phyloP scores from a whole-genome alignment of 2,329 filamentous ascomycete genomes.

The Claviceps humidiphila region DNA sequence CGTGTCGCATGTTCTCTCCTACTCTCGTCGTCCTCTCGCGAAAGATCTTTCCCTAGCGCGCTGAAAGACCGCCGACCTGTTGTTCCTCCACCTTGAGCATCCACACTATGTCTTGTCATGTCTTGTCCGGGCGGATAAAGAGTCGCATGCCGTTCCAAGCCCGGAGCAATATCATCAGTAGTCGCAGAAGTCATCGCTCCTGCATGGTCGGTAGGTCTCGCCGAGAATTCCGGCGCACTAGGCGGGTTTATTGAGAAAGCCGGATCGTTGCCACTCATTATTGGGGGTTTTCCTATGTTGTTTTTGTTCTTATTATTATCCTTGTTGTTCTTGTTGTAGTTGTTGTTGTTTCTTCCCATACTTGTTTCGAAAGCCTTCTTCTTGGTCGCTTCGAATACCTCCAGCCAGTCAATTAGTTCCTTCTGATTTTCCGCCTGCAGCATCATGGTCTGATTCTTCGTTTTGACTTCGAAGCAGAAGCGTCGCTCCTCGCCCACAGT shows the following conservation, averaged over 20 bases:
- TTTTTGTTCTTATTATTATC: background rate
- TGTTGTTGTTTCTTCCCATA: conserved; percentile 38
- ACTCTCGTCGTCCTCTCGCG: conserved; percentile 58
- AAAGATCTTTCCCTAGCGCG: conserved; percentile 31
- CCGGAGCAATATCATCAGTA: conserved; percentile 32
- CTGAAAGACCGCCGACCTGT: conserved; percentile 44
- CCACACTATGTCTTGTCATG: conserved; percentile 54
- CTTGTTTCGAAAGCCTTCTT: conserved; percentile 74
- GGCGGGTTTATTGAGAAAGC: conserved; percentile 90
- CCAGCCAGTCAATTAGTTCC: conserved; percentile 89
- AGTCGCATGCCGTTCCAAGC: conserved; percentile 47
- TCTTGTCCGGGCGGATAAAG: conserved; percentile 52
- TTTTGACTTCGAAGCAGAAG: conserved; percentile 98
- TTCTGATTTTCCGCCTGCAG: conserved; percentile 86
- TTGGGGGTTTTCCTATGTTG: conserved; percentile 21
- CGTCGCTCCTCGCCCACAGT: conserved; percentile 84
- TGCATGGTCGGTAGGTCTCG: conserved; percentile 59
- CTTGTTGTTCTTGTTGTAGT: conserved; percentile 4
- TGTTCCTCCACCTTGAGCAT: conserved; percentile 34
- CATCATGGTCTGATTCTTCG: conserved; percentile 79
- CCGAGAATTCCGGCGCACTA: conserved; percentile 79
- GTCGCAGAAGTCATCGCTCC: conserved; percentile 37
- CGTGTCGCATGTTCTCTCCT: conserved; percentile 70
- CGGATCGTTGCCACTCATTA: conserved; percentile 45
- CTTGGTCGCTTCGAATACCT: conserved; percentile 87